Evolutionary conservation across 306 rosid species (phyloP).

Genomic region (Quercus alba): DNA sequence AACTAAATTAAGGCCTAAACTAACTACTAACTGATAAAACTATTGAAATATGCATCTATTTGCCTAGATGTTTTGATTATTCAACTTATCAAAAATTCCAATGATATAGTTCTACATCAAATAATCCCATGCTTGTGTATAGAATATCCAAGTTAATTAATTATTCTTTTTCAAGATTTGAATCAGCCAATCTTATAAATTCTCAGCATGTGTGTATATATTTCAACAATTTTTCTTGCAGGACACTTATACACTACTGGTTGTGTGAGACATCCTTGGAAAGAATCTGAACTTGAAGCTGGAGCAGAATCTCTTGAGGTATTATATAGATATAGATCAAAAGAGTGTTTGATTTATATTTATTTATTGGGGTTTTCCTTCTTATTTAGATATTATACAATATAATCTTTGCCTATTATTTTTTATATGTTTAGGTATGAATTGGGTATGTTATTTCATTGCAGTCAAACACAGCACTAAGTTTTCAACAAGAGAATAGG

Average conservation of each 20-base stretch:
- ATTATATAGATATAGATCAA: not conserved
- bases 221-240: constrained; percentile 29
- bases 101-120: too few relatives aligned
- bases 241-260: constrained; percentile 56
- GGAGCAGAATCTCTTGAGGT: constrained; percentile 92
- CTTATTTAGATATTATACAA: too few relatives aligned
- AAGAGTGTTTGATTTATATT: not conserved
- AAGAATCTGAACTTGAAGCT: constrained; percentile 72
- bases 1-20: too few relatives aligned
- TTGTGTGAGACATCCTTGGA: constrained; percentile 22
- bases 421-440: not conserved
- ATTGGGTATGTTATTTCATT: not conserved
- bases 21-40: too few relatives aligned
- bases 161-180: too few relatives aligned
- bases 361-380: not conserved
- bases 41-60: too few relatives aligned
- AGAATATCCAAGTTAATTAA: too few relatives aligned
- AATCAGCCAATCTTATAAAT: too few relatives aligned
- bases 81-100: too few relatives aligned
- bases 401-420: not conserved
- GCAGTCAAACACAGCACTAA: constrained; percentile 88
- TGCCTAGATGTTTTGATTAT: too few relatives aligned
- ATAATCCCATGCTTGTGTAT: too few relatives aligned
- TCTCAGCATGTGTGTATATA: too few relatives aligned
- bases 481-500: constrained; percentile 75